Base-by-base conservation (phyloP, 2,329 filamentous ascomycete genomes). In the Scytalidium lignicola region DNA sequence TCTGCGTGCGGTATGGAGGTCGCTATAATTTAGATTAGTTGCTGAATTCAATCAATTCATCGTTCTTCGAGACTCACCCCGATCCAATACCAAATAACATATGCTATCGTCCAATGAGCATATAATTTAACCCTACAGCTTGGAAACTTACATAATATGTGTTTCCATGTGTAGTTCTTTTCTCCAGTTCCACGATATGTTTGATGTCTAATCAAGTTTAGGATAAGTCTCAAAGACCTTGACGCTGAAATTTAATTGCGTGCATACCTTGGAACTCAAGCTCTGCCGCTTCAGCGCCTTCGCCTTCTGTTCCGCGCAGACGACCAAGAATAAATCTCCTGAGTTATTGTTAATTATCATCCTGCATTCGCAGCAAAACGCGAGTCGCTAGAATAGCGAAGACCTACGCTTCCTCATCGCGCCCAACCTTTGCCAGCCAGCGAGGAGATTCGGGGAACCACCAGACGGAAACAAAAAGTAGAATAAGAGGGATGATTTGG, bases 381-480 rank as follows among this genome's bases (percentile, higher is more conserved):
- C n/a, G n/a, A n/a, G n/a, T n/a, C n/a, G n/a, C n/a, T n/a, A n/a
- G n/a, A n/a, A n/a, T n/a, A n/a, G n/a, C n/a, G n/a, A n/a, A n/a
- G n/a, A n/a, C n/a, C n/a, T n/a, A 76, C 0, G 83, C 85, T 62
- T 89, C 86, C 0, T 86, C 76, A 29, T 83, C 74, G 0, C 83
- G 76, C 0, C 82, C 83, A 5, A 76, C 78, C 55, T 87, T 87
- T 54, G 80, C 75, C 0, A 88, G 74, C 77, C 79, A 86, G 1
- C 84, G 72, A 0, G 83, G 85, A 0, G 81, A 85, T 55, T 89
- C 85, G 0, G 85, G 85, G 63, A 88, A 83, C 67, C 85, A 80
- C 76, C 80, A 82, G 23, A 85, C 75, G 2, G 72, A 62, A 0
- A 55, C 60, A 47, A 86, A 70, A 0, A 87, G 70, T 0, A 77